phyloP scores from a whole-genome alignment of 495 filamentous ascomycete genomes.

The Penicillium alfredii region DNA sequence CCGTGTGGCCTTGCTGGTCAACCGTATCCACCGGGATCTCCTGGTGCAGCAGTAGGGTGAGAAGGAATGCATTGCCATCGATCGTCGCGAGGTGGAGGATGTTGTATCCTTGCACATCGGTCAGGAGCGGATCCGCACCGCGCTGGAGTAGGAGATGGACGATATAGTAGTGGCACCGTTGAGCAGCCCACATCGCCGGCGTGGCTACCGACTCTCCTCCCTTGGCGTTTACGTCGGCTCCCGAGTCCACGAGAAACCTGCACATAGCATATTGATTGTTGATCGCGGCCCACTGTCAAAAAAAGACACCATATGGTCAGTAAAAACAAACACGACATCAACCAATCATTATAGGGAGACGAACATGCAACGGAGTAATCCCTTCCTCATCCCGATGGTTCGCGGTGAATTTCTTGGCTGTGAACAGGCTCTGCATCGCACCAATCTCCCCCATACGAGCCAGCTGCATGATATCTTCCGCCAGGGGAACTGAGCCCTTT shows the following conservation, averaged over 20 bases:
- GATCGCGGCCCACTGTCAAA: constrained; percentile 90
- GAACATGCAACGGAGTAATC: constrained; percentile 92
- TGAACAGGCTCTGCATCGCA: constrained; percentile 83
- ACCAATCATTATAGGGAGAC: too few relatives aligned
- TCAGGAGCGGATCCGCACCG: constrained; percentile 83
- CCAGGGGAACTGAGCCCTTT: constrained; percentile 49
- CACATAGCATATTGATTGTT: constrained; percentile 97
- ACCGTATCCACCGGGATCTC: constrained; percentile 87
- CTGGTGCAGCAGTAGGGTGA: constrained; percentile 84
- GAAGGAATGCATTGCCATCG: constrained; percentile 89
- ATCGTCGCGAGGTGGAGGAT: constrained; percentile 94
- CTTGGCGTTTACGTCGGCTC: constrained; percentile 89
- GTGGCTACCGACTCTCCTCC: constrained; percentile 92
- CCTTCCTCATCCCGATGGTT: constrained; percentile 81
- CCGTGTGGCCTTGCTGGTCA: constrained; percentile 84
- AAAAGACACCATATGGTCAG: constrained; percentile 5
- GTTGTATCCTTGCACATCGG: constrained; percentile 92
- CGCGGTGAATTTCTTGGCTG: constrained; percentile 70
- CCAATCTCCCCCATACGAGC: constrained; percentile 80
- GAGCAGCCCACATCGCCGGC: constrained; percentile 93
- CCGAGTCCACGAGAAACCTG: constrained; percentile 84
- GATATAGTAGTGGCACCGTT: constrained; percentile 84
- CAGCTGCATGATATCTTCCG: constrained; percentile 93
- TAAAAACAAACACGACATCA: too few relatives aligned
- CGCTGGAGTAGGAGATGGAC: constrained; percentile 75